Percentiles rank a stretch among this genome's conserved stretches.
phyloP scores from a whole-genome alignment of 148 eudicot genomes.

The Camellia lanceoleosa region DNA sequence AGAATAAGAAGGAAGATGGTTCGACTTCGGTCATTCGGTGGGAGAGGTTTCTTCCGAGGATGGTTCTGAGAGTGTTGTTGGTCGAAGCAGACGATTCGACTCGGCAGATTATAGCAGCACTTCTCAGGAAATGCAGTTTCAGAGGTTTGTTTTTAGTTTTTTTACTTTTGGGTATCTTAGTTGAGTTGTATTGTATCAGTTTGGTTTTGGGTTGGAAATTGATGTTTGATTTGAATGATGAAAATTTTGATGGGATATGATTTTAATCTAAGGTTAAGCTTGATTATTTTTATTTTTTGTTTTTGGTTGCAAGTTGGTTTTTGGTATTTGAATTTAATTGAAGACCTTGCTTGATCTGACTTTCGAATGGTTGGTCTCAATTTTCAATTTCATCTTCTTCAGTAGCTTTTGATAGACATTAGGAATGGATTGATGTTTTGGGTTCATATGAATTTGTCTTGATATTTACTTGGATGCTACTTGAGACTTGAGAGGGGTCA shows the following conservation, averaged over 20 bases:
- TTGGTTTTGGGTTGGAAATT: background rate
- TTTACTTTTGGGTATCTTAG: background rate
- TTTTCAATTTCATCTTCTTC: background rate
- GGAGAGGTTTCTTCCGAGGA: slow-evolving; percentile 61
- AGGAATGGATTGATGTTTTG: background rate
- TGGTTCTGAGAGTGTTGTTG: slow-evolving; percentile 60
- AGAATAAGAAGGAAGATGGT: slow-evolving; percentile 21
- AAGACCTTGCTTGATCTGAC: background rate
- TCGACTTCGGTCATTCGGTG: slow-evolving; percentile 39
- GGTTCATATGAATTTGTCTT: background rate
- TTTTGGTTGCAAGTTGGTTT: background rate
- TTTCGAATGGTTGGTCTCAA: background rate
- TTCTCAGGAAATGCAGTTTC: slow-evolving; percentile 79
- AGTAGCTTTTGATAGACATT: background rate
- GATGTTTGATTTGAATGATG: background rate
- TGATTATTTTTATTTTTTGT: too few relatives aligned
- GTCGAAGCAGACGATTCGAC: slow-evolving; percentile 92
- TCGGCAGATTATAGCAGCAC: slow-evolving; percentile 80
- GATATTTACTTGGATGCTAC: too few relatives aligned
- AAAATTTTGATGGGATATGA: background rate
- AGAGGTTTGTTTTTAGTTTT: slow-evolving; percentile 45
- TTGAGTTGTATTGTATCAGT: background rate
- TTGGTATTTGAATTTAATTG: background rate
- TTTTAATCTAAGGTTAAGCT: background rate
- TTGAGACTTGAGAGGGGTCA: too few relatives aligned